A percentile compares a stretch with the other conserved stretches of the same genome.
Evolutionary conservation across 2,329 filamentous ascomycete species (phyloP).

Genomic region (Penicillium italicum): DNA sequence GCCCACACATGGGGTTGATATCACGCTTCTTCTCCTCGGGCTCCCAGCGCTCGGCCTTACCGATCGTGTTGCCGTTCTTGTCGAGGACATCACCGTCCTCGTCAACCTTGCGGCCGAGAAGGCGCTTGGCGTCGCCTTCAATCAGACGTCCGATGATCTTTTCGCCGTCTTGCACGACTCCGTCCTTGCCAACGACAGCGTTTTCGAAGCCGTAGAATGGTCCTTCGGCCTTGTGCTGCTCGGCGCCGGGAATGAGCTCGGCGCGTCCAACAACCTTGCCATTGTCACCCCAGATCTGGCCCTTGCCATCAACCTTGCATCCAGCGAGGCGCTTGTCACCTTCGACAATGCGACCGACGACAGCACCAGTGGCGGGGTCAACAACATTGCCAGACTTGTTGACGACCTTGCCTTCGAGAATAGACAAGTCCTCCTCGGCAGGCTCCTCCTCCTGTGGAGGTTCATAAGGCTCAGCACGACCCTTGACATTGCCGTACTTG

Average conservation of each 20-base stretch:
- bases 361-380: slow-evolving; percentile 53
- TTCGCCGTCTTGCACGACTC: slow-evolving; percentile 50
- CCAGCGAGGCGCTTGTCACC: slow-evolving; percentile 57
- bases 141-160: slow-evolving; percentile 52
- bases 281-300: slow-evolving; percentile 61
- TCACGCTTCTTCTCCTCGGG: slow-evolving; percentile 53
- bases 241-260: slow-evolving; percentile 54
- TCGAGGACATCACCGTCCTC: slow-evolving; percentile 67
- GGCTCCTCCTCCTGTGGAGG: slow-evolving; percentile 43
- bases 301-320: slow-evolving; percentile 60
- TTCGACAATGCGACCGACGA: slow-evolving; percentile 56
- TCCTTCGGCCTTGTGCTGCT: slow-evolving; percentile 50
- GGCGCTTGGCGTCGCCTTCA: slow-evolving; percentile 61
- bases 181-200: slow-evolving; percentile 56
- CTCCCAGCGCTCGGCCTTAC: slow-evolving; percentile 67
- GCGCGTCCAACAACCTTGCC: slow-evolving; percentile 59
- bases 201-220: slow-evolving; percentile 59
- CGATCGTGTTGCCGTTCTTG: slow-evolving; percentile 63
- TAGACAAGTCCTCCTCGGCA: slow-evolving; percentile 53
- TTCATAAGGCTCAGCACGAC: slow-evolving; percentile 56
- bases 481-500: slow-evolving; percentile 64
- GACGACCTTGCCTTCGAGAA: slow-evolving; percentile 59
- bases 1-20: slow-evolving; percentile 58
- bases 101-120: slow-evolving; percentile 64
- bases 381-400: slow-evolving; percentile 63